Base-by-base conservation (phyloP, 176 grass and related monocot species). In the Rhynchospora tenuis region DNA sequence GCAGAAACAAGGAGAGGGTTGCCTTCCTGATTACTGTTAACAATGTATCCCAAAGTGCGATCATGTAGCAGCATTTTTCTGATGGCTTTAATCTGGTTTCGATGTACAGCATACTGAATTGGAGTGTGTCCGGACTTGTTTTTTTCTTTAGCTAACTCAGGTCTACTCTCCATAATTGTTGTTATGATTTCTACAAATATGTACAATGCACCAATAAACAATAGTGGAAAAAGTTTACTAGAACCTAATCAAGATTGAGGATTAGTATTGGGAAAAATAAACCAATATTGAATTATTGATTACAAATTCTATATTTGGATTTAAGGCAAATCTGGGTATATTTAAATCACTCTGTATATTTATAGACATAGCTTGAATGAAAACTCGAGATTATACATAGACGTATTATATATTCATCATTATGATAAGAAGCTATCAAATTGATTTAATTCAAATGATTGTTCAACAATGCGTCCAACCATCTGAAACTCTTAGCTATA, bases 71-170 rank as follows among this genome's bases (percentile, higher is more conserved):
- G 43, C 54, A 89, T 9, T 57, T 55, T 9, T 43, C 0, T 19
- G 9, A 85, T 16, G 2, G 82, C 0, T 0, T 47, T 2, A n/a
- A 0, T 16, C 56, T 77, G 48, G 85, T 74, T 31, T 8, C 28
- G 64, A 47, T 52, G 31, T 78, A 62, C 78, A 59, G 78, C 78
- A 57, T 59, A 80, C 19, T 80, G 15, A 59, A 80, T 57, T 20
- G 78, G 51, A 57, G 56, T 80, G 17, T 71, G 15, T 17, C 58
- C 78, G 6, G 23, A 61, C 11, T n/a, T 80, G 55, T 80, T 59
- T 59, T 80, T 59, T 14, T 2, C 24, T 59, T 71, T 87, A 1
- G 78, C 78, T 46, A 87, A 16, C 17, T 62, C 0, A 5, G 64
- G 62, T 46, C 51, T 24, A 15, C n/a, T 6, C 19, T 63, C 1